These are phyloP conservation scores for Crithidia thermophila DNA, from an alignment of 208 protist species.

Conservation along the genomic window DNA sequence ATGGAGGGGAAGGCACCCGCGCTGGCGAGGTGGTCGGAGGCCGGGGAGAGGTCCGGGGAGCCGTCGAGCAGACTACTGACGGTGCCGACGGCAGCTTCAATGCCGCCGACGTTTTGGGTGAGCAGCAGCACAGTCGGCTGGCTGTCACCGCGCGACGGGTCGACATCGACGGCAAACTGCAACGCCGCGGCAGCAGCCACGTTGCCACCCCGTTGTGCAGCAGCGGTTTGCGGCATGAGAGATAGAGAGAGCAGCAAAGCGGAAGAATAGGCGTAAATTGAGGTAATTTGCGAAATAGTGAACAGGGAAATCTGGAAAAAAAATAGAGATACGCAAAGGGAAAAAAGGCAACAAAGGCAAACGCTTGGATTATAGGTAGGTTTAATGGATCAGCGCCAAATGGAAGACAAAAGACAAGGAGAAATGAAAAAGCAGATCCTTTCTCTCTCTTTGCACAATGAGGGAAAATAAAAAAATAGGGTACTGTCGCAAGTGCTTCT, in stretches of 20 bases:
- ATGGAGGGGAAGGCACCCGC: background rate
- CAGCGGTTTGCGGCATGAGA: background rate
- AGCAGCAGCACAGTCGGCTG: slow-evolving; percentile 66
- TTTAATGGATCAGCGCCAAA: too few relatives aligned
- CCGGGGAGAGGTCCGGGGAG: background rate
- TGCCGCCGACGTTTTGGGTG: slow-evolving; percentile 81
- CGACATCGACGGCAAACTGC: slow-evolving; percentile 30
- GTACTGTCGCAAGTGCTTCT: too few relatives aligned
- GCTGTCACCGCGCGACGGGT: slow-evolving; percentile 12
- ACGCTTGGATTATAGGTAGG: too few relatives aligned
- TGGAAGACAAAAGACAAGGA: too few relatives aligned
- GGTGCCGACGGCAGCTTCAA: slow-evolving; percentile 29
- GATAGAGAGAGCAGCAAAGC: background rate
- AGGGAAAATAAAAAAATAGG: too few relatives aligned
- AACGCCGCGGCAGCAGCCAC: slow-evolving; percentile 18
- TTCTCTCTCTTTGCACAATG: too few relatives aligned
- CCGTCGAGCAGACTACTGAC: background rate
- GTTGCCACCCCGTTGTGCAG: background rate
- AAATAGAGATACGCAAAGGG: background rate
- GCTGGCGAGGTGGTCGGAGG: background rate
- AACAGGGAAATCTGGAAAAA: slow-evolving; percentile 13
- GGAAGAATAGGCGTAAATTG: background rate
- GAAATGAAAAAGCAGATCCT: too few relatives aligned
- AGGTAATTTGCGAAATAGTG: background rate
- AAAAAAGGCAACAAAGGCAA: too few relatives aligned